phyloP scores from a whole-genome alignment of 192 early-diverging fungal species.

The Backusella morwellensis region DNA sequence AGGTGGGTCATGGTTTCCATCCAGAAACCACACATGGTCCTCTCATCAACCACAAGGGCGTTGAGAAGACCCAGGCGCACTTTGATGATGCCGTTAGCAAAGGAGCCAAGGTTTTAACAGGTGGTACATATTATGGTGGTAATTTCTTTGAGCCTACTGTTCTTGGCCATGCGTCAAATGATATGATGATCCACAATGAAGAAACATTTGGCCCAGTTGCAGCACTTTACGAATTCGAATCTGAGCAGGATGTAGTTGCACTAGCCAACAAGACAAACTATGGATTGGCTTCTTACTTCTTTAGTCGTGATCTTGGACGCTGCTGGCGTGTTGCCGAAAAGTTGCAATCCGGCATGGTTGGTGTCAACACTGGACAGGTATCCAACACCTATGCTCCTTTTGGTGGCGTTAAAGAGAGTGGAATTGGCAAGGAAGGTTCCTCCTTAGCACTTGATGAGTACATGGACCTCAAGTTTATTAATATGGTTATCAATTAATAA shows the following conservation, averaged over 20 bases:
- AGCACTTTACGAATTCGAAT: constrained; percentile 68
- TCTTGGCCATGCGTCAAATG: constrained; percentile 61
- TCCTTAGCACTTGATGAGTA: constrained; percentile 69
- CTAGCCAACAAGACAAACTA: constrained; percentile 69
- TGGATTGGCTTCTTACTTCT: constrained; percentile 87
- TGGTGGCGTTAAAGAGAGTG: constrained; percentile 75
- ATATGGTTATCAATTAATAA: constrained; percentile 33
- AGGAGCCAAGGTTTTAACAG: constrained; percentile 69
- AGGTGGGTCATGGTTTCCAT: constrained; percentile 76
- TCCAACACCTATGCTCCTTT: constrained; percentile 59
- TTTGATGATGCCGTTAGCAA: constrained; percentile 69
- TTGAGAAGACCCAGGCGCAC: constrained; percentile 67
- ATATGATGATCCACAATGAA: constrained; percentile 69
- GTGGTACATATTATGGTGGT: constrained; percentile 60
- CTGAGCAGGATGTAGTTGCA: constrained; percentile 75
- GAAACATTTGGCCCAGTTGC: constrained; percentile 94
- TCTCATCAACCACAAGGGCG: constrained; percentile 66
- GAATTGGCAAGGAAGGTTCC: constrained; percentile 62
- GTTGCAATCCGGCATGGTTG: constrained; percentile 89
- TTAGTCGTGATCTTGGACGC: constrained; percentile 67
- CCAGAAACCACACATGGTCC: constrained; percentile 72
- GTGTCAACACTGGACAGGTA: constrained; percentile 73
- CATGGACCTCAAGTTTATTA: constrained; percentile 65
- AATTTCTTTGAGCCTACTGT: constrained; percentile 86
- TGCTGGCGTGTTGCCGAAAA: constrained; percentile 79